A percentile compares a stretch with the other conserved stretches of the same genome.
These are phyloP conservation scores for Fusarium pseudoanthophilum DNA, from an alignment of 2,329 filamentous ascomycete genomes.

Conservation along the genomic window DNA sequence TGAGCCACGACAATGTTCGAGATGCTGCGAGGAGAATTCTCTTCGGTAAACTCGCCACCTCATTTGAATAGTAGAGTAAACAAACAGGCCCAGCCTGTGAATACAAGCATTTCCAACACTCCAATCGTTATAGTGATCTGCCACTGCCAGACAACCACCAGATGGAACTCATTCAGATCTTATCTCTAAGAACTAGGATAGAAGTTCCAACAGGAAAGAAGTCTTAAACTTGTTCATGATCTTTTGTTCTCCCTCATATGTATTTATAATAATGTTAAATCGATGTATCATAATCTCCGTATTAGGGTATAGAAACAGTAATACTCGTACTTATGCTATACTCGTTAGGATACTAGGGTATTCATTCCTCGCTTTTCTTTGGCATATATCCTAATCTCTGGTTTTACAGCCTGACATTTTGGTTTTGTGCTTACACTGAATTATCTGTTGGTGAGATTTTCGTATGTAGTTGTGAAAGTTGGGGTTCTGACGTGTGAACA, in stretches of 20 bases:
- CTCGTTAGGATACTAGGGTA: background rate
- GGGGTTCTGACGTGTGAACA: background rate
- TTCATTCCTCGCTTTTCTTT: background rate
- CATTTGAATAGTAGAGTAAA: background rate
- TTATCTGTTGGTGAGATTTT: too few species aligned
- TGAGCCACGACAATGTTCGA: background rate
- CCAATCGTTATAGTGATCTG: background rate
- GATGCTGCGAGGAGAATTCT: background rate
- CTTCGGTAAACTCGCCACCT: background rate
- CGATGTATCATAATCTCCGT: background rate
- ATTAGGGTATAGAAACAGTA: background rate
- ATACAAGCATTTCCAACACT: background rate
- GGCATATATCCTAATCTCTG: background rate
- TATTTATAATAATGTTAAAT: background rate
- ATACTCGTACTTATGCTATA: background rate
- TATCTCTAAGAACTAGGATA: background rate
- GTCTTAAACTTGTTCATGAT: too few species aligned
- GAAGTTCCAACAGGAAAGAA: background rate
- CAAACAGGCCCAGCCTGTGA: background rate
- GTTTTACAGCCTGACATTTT: too few species aligned
- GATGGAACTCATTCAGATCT: background rate
- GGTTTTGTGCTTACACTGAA: too few species aligned
- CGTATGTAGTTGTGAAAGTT: background rate
- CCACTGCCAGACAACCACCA: constrained; percentile 12
- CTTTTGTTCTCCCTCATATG: background rate